phyloP scores from a whole-genome alignment of 2,329 filamentous ascomycete species.

The Stachybotrys echinatus region DNA sequence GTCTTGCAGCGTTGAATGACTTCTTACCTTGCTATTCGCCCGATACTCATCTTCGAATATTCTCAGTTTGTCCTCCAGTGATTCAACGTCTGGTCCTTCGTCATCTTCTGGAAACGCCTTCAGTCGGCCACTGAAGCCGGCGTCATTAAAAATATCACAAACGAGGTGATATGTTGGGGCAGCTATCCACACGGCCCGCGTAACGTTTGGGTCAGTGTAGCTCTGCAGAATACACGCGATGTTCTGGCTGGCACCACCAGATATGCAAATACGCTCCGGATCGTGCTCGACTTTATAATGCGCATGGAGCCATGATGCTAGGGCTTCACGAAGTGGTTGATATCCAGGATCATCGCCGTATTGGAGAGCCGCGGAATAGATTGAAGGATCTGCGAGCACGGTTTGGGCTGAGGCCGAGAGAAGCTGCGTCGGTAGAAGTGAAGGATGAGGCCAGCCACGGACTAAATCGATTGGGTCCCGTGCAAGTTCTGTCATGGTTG shows the following conservation, averaged over 20 bases:
- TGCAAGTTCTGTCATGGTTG: too few species aligned
- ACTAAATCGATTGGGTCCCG: too few species aligned
- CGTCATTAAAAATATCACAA: constrained; percentile 61
- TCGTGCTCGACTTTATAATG: constrained; percentile 39
- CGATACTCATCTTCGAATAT: neutral
- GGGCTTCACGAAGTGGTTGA: neutral
- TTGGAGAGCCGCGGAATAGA: neutral
- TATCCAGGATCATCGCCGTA: neutral
- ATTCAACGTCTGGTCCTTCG: constrained; percentile 3
- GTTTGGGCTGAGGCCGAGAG: too few species aligned
- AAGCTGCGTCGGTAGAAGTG: too few species aligned
- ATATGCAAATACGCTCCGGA: constrained; percentile 42
- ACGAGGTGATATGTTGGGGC: constrained; percentile 62
- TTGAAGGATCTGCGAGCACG: too few species aligned
- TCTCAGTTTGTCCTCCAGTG: neutral
- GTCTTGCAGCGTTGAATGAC: too few species aligned
- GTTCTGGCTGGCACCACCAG: constrained; percentile 62
- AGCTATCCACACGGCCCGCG: constrained; percentile 59
- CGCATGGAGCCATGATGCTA: constrained; percentile 9
- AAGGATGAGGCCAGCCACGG: too few species aligned
- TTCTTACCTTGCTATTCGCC: too few species aligned
- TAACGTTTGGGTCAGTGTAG: constrained; percentile 60
- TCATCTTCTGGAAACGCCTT: constrained; percentile 55
- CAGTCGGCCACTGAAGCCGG: constrained; percentile 52
- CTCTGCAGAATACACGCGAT: constrained; percentile 57